These are phyloP conservation scores for Kickxella alabastrina DNA, from an alignment of 192 early-diverging fungal genomes.

Conservation along the genomic window DNA sequence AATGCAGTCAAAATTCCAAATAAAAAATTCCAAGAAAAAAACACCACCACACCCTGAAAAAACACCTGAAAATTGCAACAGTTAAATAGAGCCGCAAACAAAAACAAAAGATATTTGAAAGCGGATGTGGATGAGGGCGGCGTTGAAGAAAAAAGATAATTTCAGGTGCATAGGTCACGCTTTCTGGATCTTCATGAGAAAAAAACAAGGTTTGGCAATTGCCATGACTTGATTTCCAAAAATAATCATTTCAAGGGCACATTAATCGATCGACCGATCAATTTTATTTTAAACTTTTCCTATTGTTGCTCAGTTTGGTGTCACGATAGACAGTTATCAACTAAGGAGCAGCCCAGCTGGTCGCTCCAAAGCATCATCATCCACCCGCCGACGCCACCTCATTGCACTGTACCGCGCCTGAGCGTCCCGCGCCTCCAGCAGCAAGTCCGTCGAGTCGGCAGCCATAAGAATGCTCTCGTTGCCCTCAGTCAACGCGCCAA, in stretches of 20 bases:
- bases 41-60: not conserved
- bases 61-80: not conserved
- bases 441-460: constrained; percentile 34
- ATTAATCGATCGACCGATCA: too few species aligned
- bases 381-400: constrained; percentile 4
- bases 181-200: too few species aligned
- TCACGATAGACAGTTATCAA: constrained; percentile 1
- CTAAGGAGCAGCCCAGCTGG: too few species aligned
- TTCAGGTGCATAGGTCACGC: too few species aligned
- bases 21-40: not conserved
- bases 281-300: too few species aligned
- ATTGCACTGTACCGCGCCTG: constrained; percentile 34
- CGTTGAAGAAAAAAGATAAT: too few species aligned
- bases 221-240: too few species aligned
- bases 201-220: too few species aligned
- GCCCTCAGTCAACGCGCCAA: constrained; percentile 73
- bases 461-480: constrained; percentile 71
- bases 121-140: too few species aligned
- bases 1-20: not conserved
- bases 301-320: constrained; percentile 1
- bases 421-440: constrained; percentile 36
- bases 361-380: not conserved
- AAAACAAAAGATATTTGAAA: too few species aligned
- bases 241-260: too few species aligned
- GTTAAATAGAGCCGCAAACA: not conserved